A percentile compares a stretch with the other conserved stretches of the same genome.
Conservation (phyloP, 768 basidiomycete genomes). For the Tylopilus subfusipes region DNA sequence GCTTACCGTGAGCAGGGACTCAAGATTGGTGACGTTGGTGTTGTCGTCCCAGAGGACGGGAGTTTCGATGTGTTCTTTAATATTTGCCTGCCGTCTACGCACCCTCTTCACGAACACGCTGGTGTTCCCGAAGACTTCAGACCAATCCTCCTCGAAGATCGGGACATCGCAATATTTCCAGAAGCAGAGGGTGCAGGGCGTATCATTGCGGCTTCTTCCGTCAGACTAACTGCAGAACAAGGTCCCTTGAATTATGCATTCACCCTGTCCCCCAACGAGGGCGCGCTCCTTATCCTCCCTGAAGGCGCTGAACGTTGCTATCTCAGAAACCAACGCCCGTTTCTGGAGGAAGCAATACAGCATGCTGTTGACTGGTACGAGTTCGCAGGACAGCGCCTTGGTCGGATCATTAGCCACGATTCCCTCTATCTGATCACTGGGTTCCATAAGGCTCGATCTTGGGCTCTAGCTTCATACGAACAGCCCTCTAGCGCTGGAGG, state of each 20-base stretch:
- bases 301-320: constrained; percentile 1
- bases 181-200: constrained; percentile 9
- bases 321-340: not conserved
- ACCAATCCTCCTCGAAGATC: constrained; percentile 18
- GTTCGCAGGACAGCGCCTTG: not conserved
- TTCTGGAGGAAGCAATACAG: not conserved
- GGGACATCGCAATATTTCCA: constrained; percentile 6
- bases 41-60: constrained; percentile 30
- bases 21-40: constrained; percentile 36
- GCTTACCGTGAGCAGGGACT: constrained; percentile 26
- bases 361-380: not conserved
- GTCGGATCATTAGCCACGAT: not conserved
- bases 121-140: constrained; percentile 28
- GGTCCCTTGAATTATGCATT: not conserved
- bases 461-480: not conserved
- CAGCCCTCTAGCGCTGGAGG: not conserved
- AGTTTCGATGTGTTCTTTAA: constrained; percentile 38
- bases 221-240: not conserved
- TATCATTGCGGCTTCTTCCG: constrained; percentile 14
- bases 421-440: constrained; percentile 1
- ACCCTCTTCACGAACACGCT: constrained; percentile 11
- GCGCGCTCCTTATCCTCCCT: not conserved
- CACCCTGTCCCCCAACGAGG: not conserved
- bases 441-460: not conserved
- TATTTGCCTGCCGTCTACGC: constrained; percentile 28